phyloP scores from a whole-genome alignment of 129 eudicot genomes.

The Escallonia rubra region DNA sequence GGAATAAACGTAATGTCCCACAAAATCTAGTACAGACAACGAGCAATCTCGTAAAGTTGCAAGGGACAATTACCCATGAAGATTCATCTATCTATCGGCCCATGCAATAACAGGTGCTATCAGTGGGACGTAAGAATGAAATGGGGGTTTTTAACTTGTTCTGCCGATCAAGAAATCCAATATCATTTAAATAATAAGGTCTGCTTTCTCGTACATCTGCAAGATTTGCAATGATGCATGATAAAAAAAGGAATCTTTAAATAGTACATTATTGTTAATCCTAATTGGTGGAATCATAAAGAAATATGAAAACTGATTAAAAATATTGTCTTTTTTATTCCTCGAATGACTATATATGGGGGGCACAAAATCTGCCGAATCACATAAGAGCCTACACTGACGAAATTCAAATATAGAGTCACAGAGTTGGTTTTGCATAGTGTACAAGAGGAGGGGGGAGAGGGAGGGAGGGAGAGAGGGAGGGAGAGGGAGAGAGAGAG shows the following conservation, averaged over 20 bases:
- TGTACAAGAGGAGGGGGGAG: not conserved
- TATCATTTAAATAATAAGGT: not conserved
- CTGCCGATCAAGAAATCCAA: no score
- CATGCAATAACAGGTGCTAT: not conserved
- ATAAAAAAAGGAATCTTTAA: not conserved
- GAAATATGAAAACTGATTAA: not conserved
- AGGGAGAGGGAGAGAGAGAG: not conserved
- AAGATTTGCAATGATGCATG: conserved; percentile 3
- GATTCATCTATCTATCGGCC: not conserved
- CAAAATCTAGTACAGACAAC: conserved; percentile 7
- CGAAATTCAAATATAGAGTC: not conserved
- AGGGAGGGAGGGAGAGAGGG: not conserved
- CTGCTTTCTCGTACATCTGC: not conserved
- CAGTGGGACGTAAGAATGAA: conserved; percentile 4
- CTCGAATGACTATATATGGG: not conserved
- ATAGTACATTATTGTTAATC: not conserved
- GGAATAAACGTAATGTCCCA: not conserved
- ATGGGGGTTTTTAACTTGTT: not conserved
- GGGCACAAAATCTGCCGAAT: conserved; percentile 16
- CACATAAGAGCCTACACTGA: conserved; percentile 5
- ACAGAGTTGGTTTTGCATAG: not conserved
- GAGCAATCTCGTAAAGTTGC: conserved; percentile 10
- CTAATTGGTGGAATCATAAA: not conserved
- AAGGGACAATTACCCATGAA: conserved; percentile 9
- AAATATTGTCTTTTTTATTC: no score